Evolutionary conservation across 345 rosid species (phyloP), one percentile per base, ranked within the genome.

Genomic region (Barbarea vulgaris): DNA sequence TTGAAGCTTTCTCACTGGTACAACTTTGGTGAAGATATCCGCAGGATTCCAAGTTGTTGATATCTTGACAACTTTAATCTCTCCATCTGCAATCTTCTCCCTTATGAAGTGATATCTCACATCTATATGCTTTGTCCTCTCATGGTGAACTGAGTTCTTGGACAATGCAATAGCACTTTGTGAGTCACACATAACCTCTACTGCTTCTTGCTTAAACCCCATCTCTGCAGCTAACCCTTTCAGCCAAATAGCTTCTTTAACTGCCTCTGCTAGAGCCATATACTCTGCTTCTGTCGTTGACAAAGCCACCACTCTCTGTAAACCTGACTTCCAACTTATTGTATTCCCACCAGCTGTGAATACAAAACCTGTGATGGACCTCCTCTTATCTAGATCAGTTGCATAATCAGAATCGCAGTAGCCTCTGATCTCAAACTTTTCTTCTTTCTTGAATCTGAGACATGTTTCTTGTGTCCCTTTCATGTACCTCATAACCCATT

Each of bases 111-210:
- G 28, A 25, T 25, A 82, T 69, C 76, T 52, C 14, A 47, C 17
- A 6, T 48, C 7, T n/a, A 14, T 24, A n/a, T 76, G 56, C 10
- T 21, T 30, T 2, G 42, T 66, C 8, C 60, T 10, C 53, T 78
- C 80, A 63, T 67, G 80, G 44, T 39, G 5, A 2, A 59, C 14
- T 31, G 44, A 13, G 3, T 33, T 59, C 27, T 27, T 54, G 0
- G 36, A 3, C n/a, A 36, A 0, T 0, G 9, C 15, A 4, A 33
- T 17, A 0, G 19, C 36, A 15, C 60, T 27, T 1, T 54, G 60
- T 6, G 60, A 54, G 1, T 54, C 60, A 54, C 21, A 17, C 0
- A 8, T 4, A 4, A 50, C 54, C 4, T 18, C 14, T 3, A 42
- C 48, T 5, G 1, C 0, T 0, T 50, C 60, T 55, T 55, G 60